Base-by-base conservation (phyloP, 495 filamentous ascomycete species). In the Tuber microsphaerosporum region DNA sequence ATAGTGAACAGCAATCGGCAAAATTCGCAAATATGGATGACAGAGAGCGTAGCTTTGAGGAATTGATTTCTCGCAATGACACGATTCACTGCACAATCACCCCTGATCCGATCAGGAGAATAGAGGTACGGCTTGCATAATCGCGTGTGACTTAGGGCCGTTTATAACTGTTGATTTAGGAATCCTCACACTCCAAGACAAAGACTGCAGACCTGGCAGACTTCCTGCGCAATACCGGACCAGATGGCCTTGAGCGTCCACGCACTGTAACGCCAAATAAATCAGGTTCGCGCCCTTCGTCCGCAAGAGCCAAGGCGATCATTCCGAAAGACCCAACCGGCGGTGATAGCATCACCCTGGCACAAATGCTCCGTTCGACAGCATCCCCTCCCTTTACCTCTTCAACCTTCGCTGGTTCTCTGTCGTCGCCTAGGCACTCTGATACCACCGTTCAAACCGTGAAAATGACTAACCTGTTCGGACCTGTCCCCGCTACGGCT, bases 31-130 rank as follows among this genome's bases (percentile, higher is more conserved):
- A 74, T 42, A 74, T 80, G 39, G 86, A 86, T 61, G 87, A 87
- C 48, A 87, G 87, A 73, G 86, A 84, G 72, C 85, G 85, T 31
- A 85, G 86, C 70, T 94, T 99, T 83, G 95, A 99, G 80, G 89
- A 94, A 77, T 86, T 97, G 48, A 95, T 99, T 75, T 90, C 92
- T 51, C 94, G 93, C 83, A 90, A 93, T 74, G 91, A 97, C 82
- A 97, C 95, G 2, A 91, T 99, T 69, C 94, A 94, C 83, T 97
- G 91, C 82, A 97, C 95, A 2, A 87, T 97, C 44, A 99, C 95
- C 2, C 94, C 95, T 2, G 90, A 92, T 81, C 93, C 87, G 75
- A 92, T 97, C 87, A 90, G 94, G 71, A 91, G 94, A 76, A 92
- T 94, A 78, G 91, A 94, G 81, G 92, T 93, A 85, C 85, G 90